A percentile compares a stretch with the other conserved stretches of the same genome.
Evolutionary conservation across 176 grass and related monocot species (phyloP).

Genomic region (Rhynchospora breviuscula): DNA sequence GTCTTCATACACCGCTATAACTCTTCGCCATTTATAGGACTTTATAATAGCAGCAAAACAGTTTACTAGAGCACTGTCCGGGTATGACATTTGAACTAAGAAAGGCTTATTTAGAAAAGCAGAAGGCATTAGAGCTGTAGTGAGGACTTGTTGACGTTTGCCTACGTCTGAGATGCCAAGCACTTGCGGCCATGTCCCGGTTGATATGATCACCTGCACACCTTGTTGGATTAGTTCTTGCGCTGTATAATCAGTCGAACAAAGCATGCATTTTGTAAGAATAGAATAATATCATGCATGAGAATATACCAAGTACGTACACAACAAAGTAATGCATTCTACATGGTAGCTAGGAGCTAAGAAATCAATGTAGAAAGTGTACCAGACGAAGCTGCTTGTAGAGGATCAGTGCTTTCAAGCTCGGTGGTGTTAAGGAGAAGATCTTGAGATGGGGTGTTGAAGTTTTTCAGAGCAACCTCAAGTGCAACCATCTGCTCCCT

Average conservation of each 20-base stretch:
- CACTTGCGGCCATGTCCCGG: conserved; percentile 13
- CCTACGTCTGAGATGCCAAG: background rate
- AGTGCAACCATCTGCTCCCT: too few relatives aligned
- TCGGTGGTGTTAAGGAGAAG: too few relatives aligned
- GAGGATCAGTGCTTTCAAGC: too few relatives aligned
- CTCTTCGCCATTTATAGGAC: conserved; percentile 27
- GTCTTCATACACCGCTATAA: conserved; percentile 26
- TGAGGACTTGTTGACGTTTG: background rate
- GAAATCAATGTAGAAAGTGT: too few relatives aligned
- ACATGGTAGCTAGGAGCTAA: too few relatives aligned
- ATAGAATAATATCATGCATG: too few relatives aligned
- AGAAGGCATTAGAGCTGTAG: background rate
- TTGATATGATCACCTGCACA: conserved; percentile 11
- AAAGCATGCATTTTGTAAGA: background rate
- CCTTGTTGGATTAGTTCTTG: conserved; percentile 6
- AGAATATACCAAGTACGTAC: too few relatives aligned
- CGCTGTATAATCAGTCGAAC: conserved; percentile 12
- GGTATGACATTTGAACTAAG: conserved; percentile 25
- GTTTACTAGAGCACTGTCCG: background rate
- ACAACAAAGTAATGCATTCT: too few relatives aligned
- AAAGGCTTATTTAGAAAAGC: background rate
- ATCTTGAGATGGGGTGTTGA: too few relatives aligned
- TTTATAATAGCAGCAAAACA: conserved; percentile 12
- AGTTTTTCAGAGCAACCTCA: too few relatives aligned
- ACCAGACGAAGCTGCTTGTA: too few relatives aligned